Conservation (phyloP, 2,329 filamentous ascomycete genomes). For the Cordyceps militaris region DNA sequence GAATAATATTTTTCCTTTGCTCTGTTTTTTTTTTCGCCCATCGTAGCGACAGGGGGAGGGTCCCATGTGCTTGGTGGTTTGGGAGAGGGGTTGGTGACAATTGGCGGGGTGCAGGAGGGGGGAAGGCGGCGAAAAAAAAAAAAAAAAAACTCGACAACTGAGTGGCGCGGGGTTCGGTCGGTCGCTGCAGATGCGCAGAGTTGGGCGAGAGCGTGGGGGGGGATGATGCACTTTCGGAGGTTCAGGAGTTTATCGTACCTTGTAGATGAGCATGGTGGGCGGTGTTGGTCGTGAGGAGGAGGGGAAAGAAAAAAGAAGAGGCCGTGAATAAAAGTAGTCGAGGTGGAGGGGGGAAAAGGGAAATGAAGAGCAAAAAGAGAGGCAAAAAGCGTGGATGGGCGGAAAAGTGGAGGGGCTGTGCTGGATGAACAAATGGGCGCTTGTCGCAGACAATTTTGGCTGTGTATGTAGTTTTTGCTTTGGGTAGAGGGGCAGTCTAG, state of each 20-base stretch:
- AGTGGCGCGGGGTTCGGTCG: background rate
- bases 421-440: background rate
- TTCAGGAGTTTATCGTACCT: slow-evolving; percentile 1
- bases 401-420: slow-evolving; percentile 10
- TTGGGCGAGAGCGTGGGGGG: background rate
- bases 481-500: background rate
- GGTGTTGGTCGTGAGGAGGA: slow-evolving; percentile 7
- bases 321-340: background rate
- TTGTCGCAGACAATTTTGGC: background rate
- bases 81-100: background rate
- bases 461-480: background rate
- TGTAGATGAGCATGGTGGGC: slow-evolving; percentile 14
- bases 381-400: background rate
- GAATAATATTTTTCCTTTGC: background rate
- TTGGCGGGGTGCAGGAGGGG: slow-evolving; percentile 10
- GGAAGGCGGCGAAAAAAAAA: background rate
- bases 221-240: background rate
- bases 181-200: background rate
- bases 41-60: background rate
- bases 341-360: background rate
- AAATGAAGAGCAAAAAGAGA: background rate
- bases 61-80: background rate
- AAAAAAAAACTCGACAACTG: background rate
- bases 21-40: background rate
- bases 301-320: background rate